These are phyloP conservation scores for Sugiyamaella smithiae DNA, from an alignment of 805 yeast genomes.

Conservation along the genomic window DNA sequence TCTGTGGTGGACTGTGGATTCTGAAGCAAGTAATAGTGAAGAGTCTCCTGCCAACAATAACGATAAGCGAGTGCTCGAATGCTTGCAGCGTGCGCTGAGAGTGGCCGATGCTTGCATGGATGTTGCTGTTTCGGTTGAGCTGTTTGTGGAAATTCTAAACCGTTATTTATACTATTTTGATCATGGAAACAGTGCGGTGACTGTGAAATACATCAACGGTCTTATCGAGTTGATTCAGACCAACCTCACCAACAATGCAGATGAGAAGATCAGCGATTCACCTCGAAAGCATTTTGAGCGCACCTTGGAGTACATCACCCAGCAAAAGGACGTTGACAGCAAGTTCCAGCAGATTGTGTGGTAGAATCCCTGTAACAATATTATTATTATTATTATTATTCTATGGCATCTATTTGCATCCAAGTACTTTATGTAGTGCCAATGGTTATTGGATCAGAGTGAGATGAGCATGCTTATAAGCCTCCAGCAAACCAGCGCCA, in stretches of 20 bases:
- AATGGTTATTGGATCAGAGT: too few species aligned
- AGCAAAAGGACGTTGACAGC: conserved; percentile 67
- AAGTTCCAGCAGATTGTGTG: conserved; percentile 54
- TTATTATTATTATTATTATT: conserved; percentile 6
- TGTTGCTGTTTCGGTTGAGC: conserved; percentile 62
- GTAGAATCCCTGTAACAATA: too few species aligned
- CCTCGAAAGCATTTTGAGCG: conserved; percentile 62
- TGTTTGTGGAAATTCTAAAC: conserved; percentile 87
- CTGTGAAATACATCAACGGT: conserved; percentile 76
- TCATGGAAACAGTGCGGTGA: conserved; percentile 69
- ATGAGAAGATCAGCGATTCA: conserved; percentile 35
- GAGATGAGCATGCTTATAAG: conserved; percentile 41
- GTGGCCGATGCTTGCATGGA: conserved; percentile 96
- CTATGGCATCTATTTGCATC: too few species aligned
- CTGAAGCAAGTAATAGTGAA: conserved; percentile 34
- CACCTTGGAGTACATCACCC: conserved; percentile 65
- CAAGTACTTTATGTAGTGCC: too few species aligned
- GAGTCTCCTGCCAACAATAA: conserved; percentile 31
- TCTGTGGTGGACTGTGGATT: conserved; percentile 88
- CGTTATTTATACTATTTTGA: conserved; percentile 81
- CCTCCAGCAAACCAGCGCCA: conserved; percentile 55
- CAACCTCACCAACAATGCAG: conserved; percentile 34
- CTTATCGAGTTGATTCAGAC: conserved; percentile 69
- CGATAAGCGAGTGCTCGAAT: conserved; percentile 80
- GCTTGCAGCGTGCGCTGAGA: conserved; percentile 81